Evolutionary conservation across 23 red algal species (phyloP).

Genomic region (Cyanidium caldarium): DNA sequence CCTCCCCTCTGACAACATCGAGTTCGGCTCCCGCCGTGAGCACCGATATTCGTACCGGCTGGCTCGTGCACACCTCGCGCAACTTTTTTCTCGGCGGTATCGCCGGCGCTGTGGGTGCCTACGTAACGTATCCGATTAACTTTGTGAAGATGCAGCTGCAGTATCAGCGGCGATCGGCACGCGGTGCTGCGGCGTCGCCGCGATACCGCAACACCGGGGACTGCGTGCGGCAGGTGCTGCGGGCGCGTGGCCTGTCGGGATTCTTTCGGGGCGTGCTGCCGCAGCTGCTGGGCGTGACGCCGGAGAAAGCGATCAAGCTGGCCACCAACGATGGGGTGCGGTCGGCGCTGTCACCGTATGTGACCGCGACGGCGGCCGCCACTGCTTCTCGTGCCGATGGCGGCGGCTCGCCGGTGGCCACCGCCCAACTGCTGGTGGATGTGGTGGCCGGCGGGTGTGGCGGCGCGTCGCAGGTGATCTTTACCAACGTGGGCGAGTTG

Average conservation of each 20-base stretch:
- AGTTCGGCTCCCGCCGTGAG: too few species aligned
- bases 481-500: background rate
- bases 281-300: background rate
- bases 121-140: slow-evolving; percentile 2
- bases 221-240: background rate
- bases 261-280: background rate
- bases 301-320: slow-evolving; percentile 3
- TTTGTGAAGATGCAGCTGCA: slow-evolving; percentile 11
- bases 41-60: too few species aligned
- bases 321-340: background rate
- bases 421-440: background rate
- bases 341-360: background rate
- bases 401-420: background rate
- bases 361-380: background rate
- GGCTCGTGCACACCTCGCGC: background rate
- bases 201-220: background rate
- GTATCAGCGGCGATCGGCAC: background rate
- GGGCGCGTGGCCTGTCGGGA: background rate
- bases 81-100: slow-evolving; percentile 9
- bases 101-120: background rate
- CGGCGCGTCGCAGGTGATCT: slow-evolving; percentile 2
- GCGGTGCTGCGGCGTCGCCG: background rate
- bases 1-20: too few species aligned
- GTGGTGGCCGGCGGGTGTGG: background rate
- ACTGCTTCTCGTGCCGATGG: background rate